Base-by-base conservation (phyloP, 441 rosid species). In the Erodium trifolium region DNA sequence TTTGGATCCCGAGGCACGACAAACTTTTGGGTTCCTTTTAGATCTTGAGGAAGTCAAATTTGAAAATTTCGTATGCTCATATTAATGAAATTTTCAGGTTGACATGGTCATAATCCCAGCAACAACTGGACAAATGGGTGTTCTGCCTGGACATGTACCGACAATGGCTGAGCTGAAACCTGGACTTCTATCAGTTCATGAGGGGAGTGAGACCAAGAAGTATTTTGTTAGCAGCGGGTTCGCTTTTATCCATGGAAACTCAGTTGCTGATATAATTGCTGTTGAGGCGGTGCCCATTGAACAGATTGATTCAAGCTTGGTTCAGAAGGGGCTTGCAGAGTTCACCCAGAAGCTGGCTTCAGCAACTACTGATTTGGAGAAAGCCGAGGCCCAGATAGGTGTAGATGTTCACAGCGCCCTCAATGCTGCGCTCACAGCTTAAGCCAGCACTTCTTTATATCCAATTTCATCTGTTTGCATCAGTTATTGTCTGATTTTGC, bases 21-120 rank as follows among this genome's bases (percentile, higher is more conserved):
- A 51, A n/a, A 0, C 7, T 51, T 51, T 51, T 51, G 59, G 59
- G 19, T 6, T n/a, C 59, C 17, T 51, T 51, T 14, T 51, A 5
- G 6, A 51, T 51, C 59, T 49, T 51, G 17, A 14, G 17, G 3
- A 3, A 51, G 3, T 14, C 18, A n/a, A 49, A 49, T 12, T 51
- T 5, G 3, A n/a, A 13, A 12, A 14, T 51, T 51, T 51, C 14
- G n/a, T 51, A 14, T 51, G 5, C 16, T n/a, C n/a, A 43, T 41
- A 41, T 43, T 8, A 43, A 9, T 43, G 13, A 43, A 43, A 8
- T 49, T 71, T 53, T 47, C 79, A 92, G 98, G 99, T 94, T 71
- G 99, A 92, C 82, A 90, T 94, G 99, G 91, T 94, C 70, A 88
- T 94, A 55, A 77, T 92, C 47, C 99, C 99, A 37, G 94, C 99